Percentiles rank a stretch among this genome's conserved stretches.
These are phyloP conservation scores for Globisporangium sylvaticum DNA, from an alignment of 352 stramenopile genomes.

Conservation along the genomic window DNA sequence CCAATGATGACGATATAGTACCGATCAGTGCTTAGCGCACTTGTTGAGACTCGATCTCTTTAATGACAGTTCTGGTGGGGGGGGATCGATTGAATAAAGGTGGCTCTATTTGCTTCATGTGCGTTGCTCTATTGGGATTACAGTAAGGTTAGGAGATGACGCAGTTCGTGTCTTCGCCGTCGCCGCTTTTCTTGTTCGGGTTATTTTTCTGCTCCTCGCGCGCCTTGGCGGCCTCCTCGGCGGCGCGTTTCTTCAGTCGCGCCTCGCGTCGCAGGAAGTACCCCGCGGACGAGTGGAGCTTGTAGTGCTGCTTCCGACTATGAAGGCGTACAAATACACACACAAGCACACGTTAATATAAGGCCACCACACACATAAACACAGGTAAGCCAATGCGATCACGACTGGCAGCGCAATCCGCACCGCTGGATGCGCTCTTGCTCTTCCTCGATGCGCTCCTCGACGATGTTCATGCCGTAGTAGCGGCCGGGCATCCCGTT, in stretches of 20 bases:
- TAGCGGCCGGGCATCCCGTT: conserved; percentile 39
- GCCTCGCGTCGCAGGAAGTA: conserved; percentile 77
- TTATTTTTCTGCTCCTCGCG: conserved; percentile 28
- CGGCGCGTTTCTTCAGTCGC: conserved; percentile 45
- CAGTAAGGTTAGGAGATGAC: conserved; percentile 23
- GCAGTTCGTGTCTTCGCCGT: conserved; percentile 24
- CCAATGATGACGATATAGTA: too few species aligned
- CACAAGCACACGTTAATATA: background rate
- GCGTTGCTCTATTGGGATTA: background rate
- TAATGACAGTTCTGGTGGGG: background rate
- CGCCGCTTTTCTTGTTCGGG: conserved; percentile 14
- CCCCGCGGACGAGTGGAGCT: conserved; percentile 51
- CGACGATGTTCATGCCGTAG: conserved; percentile 74
- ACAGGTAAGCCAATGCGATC: too few species aligned
- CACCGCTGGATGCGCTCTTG: conserved; percentile 60
- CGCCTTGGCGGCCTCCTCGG: conserved; percentile 37
- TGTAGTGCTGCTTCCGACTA: conserved; percentile 69
- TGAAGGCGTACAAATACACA: background rate
- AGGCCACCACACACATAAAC: background rate
- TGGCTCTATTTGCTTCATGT: background rate
- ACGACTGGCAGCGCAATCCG: background rate
- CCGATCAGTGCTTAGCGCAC: too few species aligned
- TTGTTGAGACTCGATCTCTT: too few species aligned
- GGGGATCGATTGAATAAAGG: background rate
- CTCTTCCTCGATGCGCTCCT: conserved; percentile 65